phyloP scores from a whole-genome alignment of 768 basidiomycete species.

The Megacollybia marginata region DNA sequence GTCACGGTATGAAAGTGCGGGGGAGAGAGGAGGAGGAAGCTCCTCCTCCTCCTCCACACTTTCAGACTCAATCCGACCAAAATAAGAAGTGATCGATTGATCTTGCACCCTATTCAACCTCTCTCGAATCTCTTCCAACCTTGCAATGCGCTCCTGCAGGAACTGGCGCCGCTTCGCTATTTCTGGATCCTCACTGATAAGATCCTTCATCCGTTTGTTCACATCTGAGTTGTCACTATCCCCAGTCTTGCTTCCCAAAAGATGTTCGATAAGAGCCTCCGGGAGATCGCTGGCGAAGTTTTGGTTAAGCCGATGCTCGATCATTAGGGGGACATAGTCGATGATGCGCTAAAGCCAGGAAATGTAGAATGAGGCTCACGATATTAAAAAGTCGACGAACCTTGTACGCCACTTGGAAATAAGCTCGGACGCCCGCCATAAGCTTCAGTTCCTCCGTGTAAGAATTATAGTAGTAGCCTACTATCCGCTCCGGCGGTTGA shows the following conservation, averaged over 20 bases:
- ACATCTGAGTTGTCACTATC: slow-evolving; percentile 5
- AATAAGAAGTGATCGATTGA: too few species aligned
- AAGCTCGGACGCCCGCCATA: slow-evolving; percentile 50
- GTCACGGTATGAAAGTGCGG: too few species aligned
- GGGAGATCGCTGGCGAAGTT: slow-evolving; percentile 28
- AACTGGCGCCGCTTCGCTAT: slow-evolving; percentile 21
- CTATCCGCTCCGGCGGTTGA: background rate
- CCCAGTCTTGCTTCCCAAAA: slow-evolving; percentile 3
- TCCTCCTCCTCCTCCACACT: too few species aligned
- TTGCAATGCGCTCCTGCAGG: slow-evolving; percentile 17
- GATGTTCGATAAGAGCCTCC: slow-evolving; percentile 25
- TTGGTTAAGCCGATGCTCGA: slow-evolving; percentile 38
- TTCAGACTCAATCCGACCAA: too few species aligned
- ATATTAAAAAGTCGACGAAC: slow-evolving; percentile 8
- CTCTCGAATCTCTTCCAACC: slow-evolving; percentile 25
- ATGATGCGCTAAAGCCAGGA: slow-evolving; percentile 39
- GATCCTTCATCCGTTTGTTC: slow-evolving; percentile 15
- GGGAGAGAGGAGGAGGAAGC: too few species aligned
- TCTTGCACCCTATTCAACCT: slow-evolving; percentile 14
- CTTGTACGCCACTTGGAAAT: slow-evolving; percentile 49
- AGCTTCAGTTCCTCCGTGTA: slow-evolving; percentile 33
- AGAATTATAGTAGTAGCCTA: background rate
- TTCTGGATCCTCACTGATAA: slow-evolving; percentile 34
- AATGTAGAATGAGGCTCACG: background rate
- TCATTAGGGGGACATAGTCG: slow-evolving; percentile 44